phyloP scores from a whole-genome alignment of 306 rosid genomes.

The Rosa rugosa region DNA sequence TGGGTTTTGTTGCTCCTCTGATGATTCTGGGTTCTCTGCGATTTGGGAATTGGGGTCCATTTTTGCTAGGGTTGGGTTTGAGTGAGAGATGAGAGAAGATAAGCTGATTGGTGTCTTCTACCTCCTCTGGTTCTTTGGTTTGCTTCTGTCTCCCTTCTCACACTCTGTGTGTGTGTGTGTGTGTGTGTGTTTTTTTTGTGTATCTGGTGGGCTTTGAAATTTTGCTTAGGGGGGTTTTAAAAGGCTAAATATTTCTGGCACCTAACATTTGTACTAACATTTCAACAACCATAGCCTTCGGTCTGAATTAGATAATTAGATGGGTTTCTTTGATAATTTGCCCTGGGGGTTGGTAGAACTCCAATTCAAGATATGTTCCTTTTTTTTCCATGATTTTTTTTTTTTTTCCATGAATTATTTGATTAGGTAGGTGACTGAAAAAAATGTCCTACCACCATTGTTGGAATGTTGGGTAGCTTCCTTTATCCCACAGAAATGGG shows the following conservation, averaged over 20 bases:
- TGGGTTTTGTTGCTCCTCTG: conserved; percentile 42
- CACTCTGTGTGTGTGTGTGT: neutral
- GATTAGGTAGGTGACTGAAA: neutral
- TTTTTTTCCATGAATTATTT: neutral
- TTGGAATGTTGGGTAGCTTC: neutral
- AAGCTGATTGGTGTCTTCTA: conserved; percentile 12
- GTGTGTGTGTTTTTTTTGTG: neutral
- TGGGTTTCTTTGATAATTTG: neutral
- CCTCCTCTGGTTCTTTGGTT: neutral
- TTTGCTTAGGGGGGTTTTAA: neutral
- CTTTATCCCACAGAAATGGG: neutral
- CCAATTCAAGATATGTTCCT: neutral
- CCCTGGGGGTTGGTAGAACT: conserved; percentile 4
- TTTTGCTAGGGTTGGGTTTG: neutral
- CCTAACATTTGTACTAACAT: conserved; percentile 12
- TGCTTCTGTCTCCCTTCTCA: too few species aligned
- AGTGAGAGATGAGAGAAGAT: neutral
- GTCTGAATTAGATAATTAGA: neutral
- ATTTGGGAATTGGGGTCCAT: conserved; percentile 49
- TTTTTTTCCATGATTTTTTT: neutral
- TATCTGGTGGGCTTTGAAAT: conserved; percentile 1
- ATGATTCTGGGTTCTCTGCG: conserved; percentile 40
- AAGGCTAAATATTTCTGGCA: neutral
- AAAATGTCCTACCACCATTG: neutral
- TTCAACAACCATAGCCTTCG: neutral